Conservation (phyloP, 176 grass and related monocot species). For the Oryza punctata region DNA sequence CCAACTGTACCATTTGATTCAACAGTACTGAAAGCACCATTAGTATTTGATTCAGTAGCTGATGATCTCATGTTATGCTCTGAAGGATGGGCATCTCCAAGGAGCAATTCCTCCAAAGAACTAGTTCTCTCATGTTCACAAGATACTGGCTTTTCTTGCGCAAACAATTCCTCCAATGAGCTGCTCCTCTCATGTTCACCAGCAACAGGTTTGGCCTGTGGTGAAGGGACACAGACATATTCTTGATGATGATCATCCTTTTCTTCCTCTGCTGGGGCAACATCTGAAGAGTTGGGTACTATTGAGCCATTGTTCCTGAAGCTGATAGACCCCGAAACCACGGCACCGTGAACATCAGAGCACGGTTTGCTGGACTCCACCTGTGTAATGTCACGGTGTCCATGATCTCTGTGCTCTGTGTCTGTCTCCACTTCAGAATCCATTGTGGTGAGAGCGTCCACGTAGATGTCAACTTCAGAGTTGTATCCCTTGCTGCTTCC, state of each 20-base stretch:
- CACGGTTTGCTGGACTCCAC: conserved; percentile 31
- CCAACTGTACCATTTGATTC: conserved; percentile 24
- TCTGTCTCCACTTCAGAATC: conserved; percentile 80
- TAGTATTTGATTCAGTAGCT: background rate
- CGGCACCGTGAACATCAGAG: conserved; percentile 34
- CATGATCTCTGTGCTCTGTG: conserved; percentile 41
- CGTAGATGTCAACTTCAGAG: conserved; percentile 71
- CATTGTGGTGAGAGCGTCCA: conserved; percentile 72
- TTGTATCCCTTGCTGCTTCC: conserved; percentile 67
- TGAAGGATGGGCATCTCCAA: conserved; percentile 30
- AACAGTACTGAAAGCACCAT: conserved; percentile 20
- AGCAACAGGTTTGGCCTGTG: conserved; percentile 25
- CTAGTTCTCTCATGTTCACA: conserved; percentile 49
- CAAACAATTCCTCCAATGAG: conserved; percentile 50
- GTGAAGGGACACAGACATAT: background rate
- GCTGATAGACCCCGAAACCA: conserved; percentile 30
- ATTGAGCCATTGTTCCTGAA: conserved; percentile 35
- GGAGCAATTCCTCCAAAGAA: conserved; percentile 50
- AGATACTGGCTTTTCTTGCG: conserved; percentile 28
- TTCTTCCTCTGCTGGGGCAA: conserved; percentile 15
- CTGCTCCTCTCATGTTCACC: conserved; percentile 50
- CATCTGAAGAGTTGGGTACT: conserved; percentile 28
- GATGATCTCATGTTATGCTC: conserved; percentile 19
- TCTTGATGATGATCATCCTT: conserved; percentile 11
- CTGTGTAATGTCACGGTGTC: background rate